Conservation (phyloP, 1,284 basidiomycete species). For the Psilocybe mexicana region DNA sequence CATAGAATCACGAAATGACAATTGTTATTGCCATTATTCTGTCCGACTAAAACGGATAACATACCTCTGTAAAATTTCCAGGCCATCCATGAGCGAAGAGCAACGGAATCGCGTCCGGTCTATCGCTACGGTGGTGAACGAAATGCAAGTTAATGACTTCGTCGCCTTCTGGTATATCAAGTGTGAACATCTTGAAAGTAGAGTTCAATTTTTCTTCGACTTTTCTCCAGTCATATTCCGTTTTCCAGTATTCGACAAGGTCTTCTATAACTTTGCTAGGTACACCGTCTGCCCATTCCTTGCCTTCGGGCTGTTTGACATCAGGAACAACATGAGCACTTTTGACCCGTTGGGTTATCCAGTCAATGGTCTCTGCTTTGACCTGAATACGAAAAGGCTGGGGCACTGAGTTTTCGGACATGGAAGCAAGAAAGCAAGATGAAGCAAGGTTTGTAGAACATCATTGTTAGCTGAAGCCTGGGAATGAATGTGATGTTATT, state of each 20-base stretch:
- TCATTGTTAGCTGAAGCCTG: too few species aligned
- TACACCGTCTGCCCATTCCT: conserved; percentile 42
- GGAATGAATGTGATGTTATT: too few species aligned
- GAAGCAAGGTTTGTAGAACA: background rate
- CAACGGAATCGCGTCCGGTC: conserved; percentile 39
- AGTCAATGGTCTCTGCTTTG: conserved; percentile 32
- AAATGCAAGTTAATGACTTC: conserved; percentile 44
- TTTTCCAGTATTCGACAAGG: conserved; percentile 39
- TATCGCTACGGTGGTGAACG: conserved; percentile 40
- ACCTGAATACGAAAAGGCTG: conserved; percentile 37
- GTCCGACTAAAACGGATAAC: too few species aligned
- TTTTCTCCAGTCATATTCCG: conserved; percentile 40
- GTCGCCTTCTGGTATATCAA: conserved; percentile 36
- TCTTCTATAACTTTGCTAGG: conserved; percentile 37
- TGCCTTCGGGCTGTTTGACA: conserved; percentile 33
- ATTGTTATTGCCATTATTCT: background rate
- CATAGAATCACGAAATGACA: background rate
- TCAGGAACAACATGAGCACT: conserved; percentile 40
- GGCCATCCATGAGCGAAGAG: conserved; percentile 53
- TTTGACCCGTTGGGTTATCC: conserved; percentile 31
- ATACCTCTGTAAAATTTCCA: conserved; percentile 45
- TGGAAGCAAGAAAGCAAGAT: background rate
- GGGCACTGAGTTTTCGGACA: conserved; percentile 1
- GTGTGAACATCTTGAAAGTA: conserved; percentile 40
- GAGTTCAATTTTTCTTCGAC: conserved; percentile 39